Base-by-base conservation (phyloP, 495 filamentous ascomycete species). In the Neurospora sp. region DNA sequence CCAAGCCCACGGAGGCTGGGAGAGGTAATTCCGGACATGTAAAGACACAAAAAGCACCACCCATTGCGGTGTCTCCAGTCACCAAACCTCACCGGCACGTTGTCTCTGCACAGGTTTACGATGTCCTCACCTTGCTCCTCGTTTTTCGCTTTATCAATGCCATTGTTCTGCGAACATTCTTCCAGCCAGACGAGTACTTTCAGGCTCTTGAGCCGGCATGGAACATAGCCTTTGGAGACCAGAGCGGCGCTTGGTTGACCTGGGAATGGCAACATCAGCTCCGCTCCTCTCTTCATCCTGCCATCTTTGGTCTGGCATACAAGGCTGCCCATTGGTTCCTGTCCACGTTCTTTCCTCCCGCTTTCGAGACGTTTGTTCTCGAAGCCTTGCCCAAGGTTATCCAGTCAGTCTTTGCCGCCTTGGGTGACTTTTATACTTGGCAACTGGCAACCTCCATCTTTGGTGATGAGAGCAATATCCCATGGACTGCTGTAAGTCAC, bases 131-230 rank as follows among this genome's bases (percentile, higher is more conserved):
- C 49, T 85, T 89, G 49, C 88, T 98, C 27, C 77, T 97, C 72
- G 88, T 88, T 14, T 87, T 98, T 70, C 93, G 96, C 72, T 87
- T 97, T 70, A 78, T 93, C 79, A 98, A 98, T 83, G 90, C 94
- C n/a, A 84, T 97, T 72, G 88, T 85, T 70, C 85, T 96, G 46
- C 86, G 89, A 70, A 98, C 96, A n/a, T 99, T 97, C 81, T 99
- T 99, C 84, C 96, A 99, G 81, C 96, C 96, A n/a, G 96, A 99
- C 84, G 96, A 99, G 81, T 98, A 93, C 85, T 99, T 94, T 76
- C 96, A 99, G 79, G 93, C 94, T 7, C 87, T 99, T 12, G 96
- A 99, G 80, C 96, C 96, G 44, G 96, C 96, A 75, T 98, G 95
- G 95, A 86, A 91, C 80, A 85, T 95, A 66, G 91, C 93, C 0